Evolutionary conservation across 1,139 yeast genomes (phyloP), one percentile per base, ranked within the genome.

Genomic region (Blastobotrys elegans): DNA sequence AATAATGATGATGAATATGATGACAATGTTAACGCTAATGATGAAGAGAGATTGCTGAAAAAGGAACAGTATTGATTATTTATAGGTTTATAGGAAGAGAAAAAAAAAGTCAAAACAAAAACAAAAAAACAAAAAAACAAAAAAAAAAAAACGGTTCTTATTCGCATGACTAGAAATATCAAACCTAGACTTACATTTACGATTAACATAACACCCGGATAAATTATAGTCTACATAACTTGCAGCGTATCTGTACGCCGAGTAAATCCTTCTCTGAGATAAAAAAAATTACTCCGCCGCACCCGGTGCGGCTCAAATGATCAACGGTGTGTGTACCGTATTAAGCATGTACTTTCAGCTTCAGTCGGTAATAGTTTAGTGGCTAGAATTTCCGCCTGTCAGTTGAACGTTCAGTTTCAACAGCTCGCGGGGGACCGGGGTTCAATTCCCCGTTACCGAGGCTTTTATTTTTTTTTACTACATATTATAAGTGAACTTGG

Each of bases 11-110:
- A 44, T 16, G 43, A 33, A 29, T 22, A 26, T n/a, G 40, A 24
- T n/a, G 52, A 41, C 16, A 39, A 22, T 34, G 39, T 30, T 22
- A 44, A 46, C n/a, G 54, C 41, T 35, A 14, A 34, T 17, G 44
- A 46, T 20, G 32, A 26, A 11, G 18, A 26, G 27, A n/a, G 30
- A 29, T 29, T 36, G 30, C 29, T 43, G 46, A 34, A 35, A 2
- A 33, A 41, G 24, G 13, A 33, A 33, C 10, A 24, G 27, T 24
- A 24, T 24, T 24, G 27, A 24, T 24, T 24, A n/a, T n/a, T n/a
- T n/a, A n/a, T n/a, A n/a, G n/a, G n/a, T n/a, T n/a, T n/a, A n/a
- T n/a, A n/a, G n/a, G n/a, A n/a, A n/a, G n/a, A n/a, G n/a, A n/a
- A n/a, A n/a, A n/a, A n/a, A n/a, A n/a, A n/a, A n/a, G n/a, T n/a